A percentile compares a stretch with the other conserved stretches of the same genome.
Evolutionary conservation across 2,329 filamentous ascomycete species (phyloP).

Genomic region (Curvularia verruculosa): DNA sequence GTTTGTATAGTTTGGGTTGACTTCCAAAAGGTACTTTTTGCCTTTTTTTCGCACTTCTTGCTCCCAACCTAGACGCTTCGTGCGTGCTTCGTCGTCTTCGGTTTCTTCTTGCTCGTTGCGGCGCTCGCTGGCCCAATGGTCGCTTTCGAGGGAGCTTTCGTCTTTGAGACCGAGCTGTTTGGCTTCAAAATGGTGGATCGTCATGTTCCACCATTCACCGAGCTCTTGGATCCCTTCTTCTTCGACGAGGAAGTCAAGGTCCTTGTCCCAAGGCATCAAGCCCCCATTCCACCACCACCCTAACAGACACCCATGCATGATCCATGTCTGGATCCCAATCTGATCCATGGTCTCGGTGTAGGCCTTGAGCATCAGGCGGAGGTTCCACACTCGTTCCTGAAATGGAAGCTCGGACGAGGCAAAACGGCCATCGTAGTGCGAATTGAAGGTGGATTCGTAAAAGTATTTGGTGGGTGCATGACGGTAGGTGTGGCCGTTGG

Average conservation of each 20-base stretch:
- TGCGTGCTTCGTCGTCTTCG: slow-evolving; percentile 17
- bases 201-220: slow-evolving; percentile 67
- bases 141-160: not conserved
- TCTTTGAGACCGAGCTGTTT: slow-evolving; percentile 16
- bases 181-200: slow-evolving; percentile 54
- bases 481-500: slow-evolving; percentile 17
- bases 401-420: slow-evolving; percentile 54
- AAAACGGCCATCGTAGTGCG: slow-evolving; percentile 65
- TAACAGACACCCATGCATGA: slow-evolving; percentile 66
- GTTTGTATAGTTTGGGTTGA: slow-evolving; percentile 63
- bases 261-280: slow-evolving; percentile 67
- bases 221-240: slow-evolving; percentile 62
- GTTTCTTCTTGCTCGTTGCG: slow-evolving; percentile 1
- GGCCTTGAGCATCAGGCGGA: slow-evolving; percentile 60
- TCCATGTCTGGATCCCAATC: slow-evolving; percentile 65
- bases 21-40: slow-evolving; percentile 61
- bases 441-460: slow-evolving; percentile 54
- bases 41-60: slow-evolving; percentile 22
- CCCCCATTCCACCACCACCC: slow-evolving; percentile 69
- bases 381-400: slow-evolving; percentile 55
- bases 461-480: slow-evolving; percentile 40
- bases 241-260: slow-evolving; percentile 65
- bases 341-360: slow-evolving; percentile 64
- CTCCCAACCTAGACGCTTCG: slow-evolving; percentile 1
- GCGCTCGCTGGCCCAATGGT: not conserved